Base-by-base conservation (phyloP, 192 early-diverging fungal species). In the Rhizophagus sp. region DNA sequence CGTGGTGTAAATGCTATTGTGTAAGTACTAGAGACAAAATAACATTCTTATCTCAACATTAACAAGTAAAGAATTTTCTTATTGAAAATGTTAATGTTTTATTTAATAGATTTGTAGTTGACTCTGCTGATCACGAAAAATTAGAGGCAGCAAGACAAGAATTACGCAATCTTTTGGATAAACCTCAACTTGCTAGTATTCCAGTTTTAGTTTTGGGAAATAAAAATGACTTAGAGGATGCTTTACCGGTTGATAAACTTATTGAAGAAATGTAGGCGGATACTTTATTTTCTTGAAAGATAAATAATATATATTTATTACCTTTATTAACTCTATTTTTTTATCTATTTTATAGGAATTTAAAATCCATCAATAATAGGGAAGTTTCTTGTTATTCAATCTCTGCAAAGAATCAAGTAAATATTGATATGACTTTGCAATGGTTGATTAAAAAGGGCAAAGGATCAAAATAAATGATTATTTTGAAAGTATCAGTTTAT, bases 331-430 rank as follows among this genome's bases (percentile, higher is more conserved):
- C 30, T 30, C 1, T 30, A 1, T 30, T 30, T 30, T 30, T 30
- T 30, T 47, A 39, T n/a, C 25, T 15, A 62, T 77, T 11, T 33
- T 74, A 69, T 72, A 95, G 94, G 81, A 92, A 94, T 71, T 87
- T 99, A 80, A 94, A 95, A 83, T 88, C 90, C 19, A 97, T 98
- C 81, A 92, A 92, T 30, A 93, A 92, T 80, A 90, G 98, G 25
- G 98, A 99, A 84, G 97, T 99, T 39, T 94, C 96, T 10, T 98
- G 97, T 87, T 99, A 99, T 85, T 98, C 96, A 12, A 97, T 98
- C 76, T 99, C 97, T 19, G 97, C 97, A 36, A 99, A 99, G 87
- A 98, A 98, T 81, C 91, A 95, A 80, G 92, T 95, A 81, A 98
- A 98, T 83, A 99, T 99, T 80, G 98, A 99, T 85, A 88, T 96